phyloP scores from a whole-genome alignment of 2,329 filamentous ascomycete genomes.

The Beauveria pseudobassiana region DNA sequence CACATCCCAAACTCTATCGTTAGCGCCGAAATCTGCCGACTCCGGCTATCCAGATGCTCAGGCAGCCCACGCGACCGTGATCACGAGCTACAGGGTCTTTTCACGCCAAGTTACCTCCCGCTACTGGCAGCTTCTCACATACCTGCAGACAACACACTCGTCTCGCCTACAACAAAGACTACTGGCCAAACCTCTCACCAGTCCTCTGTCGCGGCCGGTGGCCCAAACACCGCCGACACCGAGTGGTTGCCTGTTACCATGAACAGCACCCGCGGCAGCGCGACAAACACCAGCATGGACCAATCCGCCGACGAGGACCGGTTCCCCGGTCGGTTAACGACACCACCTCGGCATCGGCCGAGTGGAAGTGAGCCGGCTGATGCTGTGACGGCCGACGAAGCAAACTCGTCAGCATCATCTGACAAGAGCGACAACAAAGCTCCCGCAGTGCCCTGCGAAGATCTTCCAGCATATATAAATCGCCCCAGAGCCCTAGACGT shows the following conservation, averaged over 20 bases:
- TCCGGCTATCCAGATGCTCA: slow-evolving; percentile 23
- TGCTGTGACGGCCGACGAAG: slow-evolving; percentile 15
- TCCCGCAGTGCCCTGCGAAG: slow-evolving; percentile 51
- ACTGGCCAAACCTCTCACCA: background rate
- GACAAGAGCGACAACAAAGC: slow-evolving; percentile 43
- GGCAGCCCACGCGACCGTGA: slow-evolving; percentile 47
- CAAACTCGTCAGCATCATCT: slow-evolving; percentile 43
- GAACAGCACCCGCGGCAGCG: background rate
- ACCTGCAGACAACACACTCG: slow-evolving; percentile 6
- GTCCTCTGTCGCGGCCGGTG: background rate
- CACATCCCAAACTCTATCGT: slow-evolving; percentile 22
- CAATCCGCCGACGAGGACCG: background rate
- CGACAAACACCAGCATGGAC: background rate
- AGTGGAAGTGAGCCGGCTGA: slow-evolving; percentile 1
- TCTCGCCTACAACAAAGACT: slow-evolving; percentile 14
- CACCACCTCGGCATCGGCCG: background rate
- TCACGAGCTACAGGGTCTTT: slow-evolving; percentile 53
- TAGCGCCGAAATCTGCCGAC: slow-evolving; percentile 21
- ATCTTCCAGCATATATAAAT: slow-evolving; percentile 43
- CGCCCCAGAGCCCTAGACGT: slow-evolving; percentile 47
- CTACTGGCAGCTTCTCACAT: slow-evolving; percentile 39
- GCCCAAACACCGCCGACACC: background rate
- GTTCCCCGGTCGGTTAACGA: slow-evolving; percentile 4
- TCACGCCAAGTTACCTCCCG: slow-evolving; percentile 55
- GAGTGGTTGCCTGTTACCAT: slow-evolving; percentile 9